Evolutionary conservation across 352 stramenopile genomes (phyloP).

Genomic region (Globisporangium iwayamae): DNA sequence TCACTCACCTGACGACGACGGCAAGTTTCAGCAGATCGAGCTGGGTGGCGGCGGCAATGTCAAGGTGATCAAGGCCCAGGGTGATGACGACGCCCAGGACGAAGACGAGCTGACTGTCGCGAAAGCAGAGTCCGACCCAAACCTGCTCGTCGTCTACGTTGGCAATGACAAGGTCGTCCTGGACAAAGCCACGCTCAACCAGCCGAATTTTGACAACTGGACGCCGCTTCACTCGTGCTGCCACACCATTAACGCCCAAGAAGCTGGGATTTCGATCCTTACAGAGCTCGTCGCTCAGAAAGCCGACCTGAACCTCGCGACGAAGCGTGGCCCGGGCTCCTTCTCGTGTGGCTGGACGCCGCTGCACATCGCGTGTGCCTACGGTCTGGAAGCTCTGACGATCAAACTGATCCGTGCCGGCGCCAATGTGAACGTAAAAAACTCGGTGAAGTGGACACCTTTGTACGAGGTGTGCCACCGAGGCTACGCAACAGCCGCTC

Average conservation of each 20-base stretch:
- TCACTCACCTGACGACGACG: constrained; percentile 40
- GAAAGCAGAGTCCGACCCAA: constrained; percentile 31
- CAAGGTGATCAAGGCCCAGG: constrained; percentile 10
- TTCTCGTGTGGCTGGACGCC: constrained; percentile 80
- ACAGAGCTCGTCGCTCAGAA: constrained; percentile 60
- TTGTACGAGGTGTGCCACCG: constrained; percentile 77
- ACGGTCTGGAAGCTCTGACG: constrained; percentile 65
- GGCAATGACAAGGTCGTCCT: constrained; percentile 72
- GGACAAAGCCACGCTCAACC: constrained; percentile 56
- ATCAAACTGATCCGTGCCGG: constrained; percentile 74
- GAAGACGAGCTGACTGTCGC: constrained; percentile 4
- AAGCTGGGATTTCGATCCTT: constrained; percentile 70
- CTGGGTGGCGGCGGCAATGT: constrained; percentile 21
- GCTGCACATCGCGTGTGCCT: constrained; percentile 74
- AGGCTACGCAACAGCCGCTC: constrained; percentile 54
- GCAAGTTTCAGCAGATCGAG: constrained; percentile 48
- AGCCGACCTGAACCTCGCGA: constrained; percentile 57
- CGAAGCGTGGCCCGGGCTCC: constrained; percentile 57
- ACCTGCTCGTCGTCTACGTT: constrained; percentile 62
- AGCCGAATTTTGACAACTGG: constrained; percentile 76
- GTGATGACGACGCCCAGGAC: constrained; percentile 13
- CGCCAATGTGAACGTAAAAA: constrained; percentile 61
- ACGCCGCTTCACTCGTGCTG: constrained; percentile 74
- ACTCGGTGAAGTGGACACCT: constrained; percentile 72
- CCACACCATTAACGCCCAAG: constrained; percentile 65